Percentiles rank a stretch among this genome's conserved stretches.
Conservation (phyloP, 192 early-diverging fungal genomes). For the Chytriomyces sp. region DNA sequence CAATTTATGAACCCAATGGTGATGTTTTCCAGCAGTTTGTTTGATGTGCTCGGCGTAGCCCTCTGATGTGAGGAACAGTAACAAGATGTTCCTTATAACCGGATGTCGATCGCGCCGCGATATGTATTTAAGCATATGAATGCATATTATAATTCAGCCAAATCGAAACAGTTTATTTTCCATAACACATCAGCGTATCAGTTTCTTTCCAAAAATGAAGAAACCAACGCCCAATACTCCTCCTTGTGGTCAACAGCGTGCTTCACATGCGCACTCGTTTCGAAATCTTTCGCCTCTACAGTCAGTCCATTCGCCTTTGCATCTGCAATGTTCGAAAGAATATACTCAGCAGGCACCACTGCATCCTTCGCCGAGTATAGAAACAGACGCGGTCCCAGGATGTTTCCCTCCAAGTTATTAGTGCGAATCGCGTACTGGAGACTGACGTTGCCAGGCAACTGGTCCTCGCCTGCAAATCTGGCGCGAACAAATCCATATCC, state of each 20-base stretch:
- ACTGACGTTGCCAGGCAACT: not conserved
- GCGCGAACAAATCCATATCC: too few relatives aligned
- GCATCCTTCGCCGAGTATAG: not conserved
- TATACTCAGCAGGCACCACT: not conserved
- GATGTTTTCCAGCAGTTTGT: too few relatives aligned
- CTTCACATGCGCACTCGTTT: conserved; percentile 3
- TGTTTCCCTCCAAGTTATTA: conserved; percentile 5
- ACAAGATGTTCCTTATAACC: too few relatives aligned
- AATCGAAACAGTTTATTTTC: too few relatives aligned
- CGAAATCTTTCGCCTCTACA: conserved; percentile 10
- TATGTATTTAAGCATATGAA: too few relatives aligned
- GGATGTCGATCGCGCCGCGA: too few relatives aligned
- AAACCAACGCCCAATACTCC: conserved; percentile 4
- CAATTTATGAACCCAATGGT: too few relatives aligned
- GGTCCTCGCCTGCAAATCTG: not conserved
- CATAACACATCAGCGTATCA: too few relatives aligned
- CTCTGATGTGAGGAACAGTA: too few relatives aligned
- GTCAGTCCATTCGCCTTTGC: not conserved
- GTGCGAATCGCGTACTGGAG: not conserved
- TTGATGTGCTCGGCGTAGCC: too few relatives aligned
- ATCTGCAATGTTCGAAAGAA: not conserved
- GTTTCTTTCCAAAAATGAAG: not conserved
- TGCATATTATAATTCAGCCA: too few relatives aligned
- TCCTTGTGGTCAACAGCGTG: conserved; percentile 18
- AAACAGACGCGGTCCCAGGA: not conserved